These are phyloP conservation scores for Diplosphaera chodatii DNA, from an alignment of 139 green algal species.

Conservation along the genomic window DNA sequence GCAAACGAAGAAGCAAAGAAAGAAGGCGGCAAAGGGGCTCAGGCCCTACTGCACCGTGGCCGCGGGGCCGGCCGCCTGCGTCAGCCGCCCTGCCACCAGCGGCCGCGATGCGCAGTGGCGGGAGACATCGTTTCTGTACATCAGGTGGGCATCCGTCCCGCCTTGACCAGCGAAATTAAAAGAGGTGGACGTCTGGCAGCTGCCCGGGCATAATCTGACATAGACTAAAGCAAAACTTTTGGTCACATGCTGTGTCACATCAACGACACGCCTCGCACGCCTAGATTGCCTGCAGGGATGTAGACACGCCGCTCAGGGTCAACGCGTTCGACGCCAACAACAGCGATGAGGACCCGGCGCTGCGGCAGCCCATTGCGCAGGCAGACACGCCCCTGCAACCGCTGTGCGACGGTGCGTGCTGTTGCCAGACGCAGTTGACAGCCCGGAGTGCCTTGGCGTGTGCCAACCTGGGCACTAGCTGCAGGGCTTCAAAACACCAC, in stretches of 20 bases:
- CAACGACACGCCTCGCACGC: not conserved
- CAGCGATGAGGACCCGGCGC: not conserved
- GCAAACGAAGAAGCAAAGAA: too few species aligned
- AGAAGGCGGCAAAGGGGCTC: not conserved
- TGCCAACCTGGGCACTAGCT: too few species aligned
- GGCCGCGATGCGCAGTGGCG: not conserved
- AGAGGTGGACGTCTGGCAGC: too few species aligned
- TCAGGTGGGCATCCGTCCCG: not conserved
- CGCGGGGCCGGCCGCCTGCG: too few species aligned
- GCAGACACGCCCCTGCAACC: not conserved
- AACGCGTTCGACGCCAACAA: not conserved
- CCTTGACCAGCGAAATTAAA: too few species aligned
- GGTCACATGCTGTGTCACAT: too few species aligned
- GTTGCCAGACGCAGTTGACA: too few species aligned
- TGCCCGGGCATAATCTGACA: too few species aligned
- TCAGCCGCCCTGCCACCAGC: not conserved
- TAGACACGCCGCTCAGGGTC: not conserved
- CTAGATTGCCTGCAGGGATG: not conserved
- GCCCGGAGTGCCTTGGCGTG: too few species aligned
- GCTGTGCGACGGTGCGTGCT: not conserved
- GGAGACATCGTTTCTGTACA: not conserved
- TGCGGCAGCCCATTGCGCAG: not conserved
- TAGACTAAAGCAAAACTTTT: too few species aligned
- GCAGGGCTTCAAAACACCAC: too few species aligned
- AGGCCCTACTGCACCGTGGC: not conserved